A percentile compares a stretch with the other conserved stretches of the same genome.
Evolutionary conservation across 2,329 filamentous ascomycete genomes (phyloP).

Genomic region (Cordyceps militaris): DNA sequence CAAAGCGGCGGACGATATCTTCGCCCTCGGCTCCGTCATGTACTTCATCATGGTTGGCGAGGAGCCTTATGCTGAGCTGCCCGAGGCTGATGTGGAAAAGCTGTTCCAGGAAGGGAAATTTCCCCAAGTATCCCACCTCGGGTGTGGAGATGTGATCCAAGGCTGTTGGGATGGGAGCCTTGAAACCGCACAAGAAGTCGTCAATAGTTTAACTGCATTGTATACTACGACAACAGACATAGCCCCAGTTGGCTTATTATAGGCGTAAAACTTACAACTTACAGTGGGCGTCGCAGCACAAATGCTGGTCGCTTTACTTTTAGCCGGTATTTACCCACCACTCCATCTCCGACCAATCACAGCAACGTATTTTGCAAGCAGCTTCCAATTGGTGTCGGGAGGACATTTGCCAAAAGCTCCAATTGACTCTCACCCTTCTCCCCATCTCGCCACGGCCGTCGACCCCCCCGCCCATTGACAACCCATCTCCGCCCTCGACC

Average conservation of each 20-base stretch:
- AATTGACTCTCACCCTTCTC: conserved; percentile 20
- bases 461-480: conserved; percentile 17
- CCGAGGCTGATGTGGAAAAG: conserved; percentile 23
- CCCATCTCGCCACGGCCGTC: conserved; percentile 18
- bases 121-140: conserved; percentile 21
- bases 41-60: conserved; percentile 28
- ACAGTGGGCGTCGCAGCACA: too few relatives aligned
- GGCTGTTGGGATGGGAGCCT: conserved; percentile 22
- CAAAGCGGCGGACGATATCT: conserved; percentile 24
- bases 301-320: background rate
- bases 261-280: too few relatives aligned
- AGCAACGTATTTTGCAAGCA: conserved; percentile 28
- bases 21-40: conserved; percentile 28
- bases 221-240: too few relatives aligned
- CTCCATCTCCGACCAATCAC: conserved; percentile 24
- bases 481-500: background rate
- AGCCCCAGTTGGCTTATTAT: too few relatives aligned
- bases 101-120: conserved; percentile 22
- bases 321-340: conserved; percentile 23
- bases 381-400: conserved; percentile 22
- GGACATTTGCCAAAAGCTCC: conserved; percentile 27
- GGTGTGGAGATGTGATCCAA: conserved; percentile 23
- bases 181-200: background rate
- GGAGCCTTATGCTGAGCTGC: conserved; percentile 23
- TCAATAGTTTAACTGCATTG: background rate